A percentile compares a stretch with the other conserved stretches of the same genome.
Conservation (phyloP, 805 yeast species). For the Osmozyma mogii region DNA sequence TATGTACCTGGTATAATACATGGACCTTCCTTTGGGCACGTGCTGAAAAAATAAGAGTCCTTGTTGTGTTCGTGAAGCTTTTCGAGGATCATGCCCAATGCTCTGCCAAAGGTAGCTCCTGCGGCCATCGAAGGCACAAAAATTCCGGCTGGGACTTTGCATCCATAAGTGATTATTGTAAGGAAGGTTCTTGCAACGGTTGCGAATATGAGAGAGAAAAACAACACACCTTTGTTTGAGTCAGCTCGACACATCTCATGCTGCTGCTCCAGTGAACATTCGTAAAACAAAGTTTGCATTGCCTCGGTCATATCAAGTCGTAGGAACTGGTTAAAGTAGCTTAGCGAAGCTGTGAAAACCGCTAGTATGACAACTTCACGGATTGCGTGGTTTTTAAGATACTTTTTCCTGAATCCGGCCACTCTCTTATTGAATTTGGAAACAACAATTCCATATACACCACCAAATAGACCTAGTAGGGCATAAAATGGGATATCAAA, state of each 20-base stretch:
- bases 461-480: conserved; percentile 83
- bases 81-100: conserved; percentile 70
- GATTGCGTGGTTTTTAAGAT: conserved; percentile 48
- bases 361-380: conserved; percentile 68
- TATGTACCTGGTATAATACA: conserved; percentile 92
- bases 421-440: conserved; percentile 68
- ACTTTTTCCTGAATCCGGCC: conserved; percentile 70
- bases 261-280: conserved; percentile 50
- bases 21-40: conserved; percentile 25
- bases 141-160: conserved; percentile 95
- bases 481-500: conserved; percentile 78
- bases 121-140: conserved; percentile 96
- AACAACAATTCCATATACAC: conserved; percentile 75
- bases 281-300: conserved; percentile 84
- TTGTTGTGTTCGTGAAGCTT: conserved; percentile 20
- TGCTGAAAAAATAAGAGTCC: conserved; percentile 26
- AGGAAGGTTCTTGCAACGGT: conserved; percentile 62
- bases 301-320: conserved; percentile 90
- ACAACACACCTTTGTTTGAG: conserved; percentile 22
- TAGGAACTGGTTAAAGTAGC: conserved; percentile 78
- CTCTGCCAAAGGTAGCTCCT: conserved; percentile 91
- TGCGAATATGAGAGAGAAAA: conserved; percentile 57
- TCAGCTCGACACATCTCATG: conserved; percentile 31
- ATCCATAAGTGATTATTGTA: conserved; percentile 82
- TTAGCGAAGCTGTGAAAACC: conserved; percentile 60